Percentiles rank a stretch among this genome's conserved stretches.
phyloP scores from a whole-genome alignment of 2,329 filamentous ascomycete genomes.

The Botrytis fragariae region DNA sequence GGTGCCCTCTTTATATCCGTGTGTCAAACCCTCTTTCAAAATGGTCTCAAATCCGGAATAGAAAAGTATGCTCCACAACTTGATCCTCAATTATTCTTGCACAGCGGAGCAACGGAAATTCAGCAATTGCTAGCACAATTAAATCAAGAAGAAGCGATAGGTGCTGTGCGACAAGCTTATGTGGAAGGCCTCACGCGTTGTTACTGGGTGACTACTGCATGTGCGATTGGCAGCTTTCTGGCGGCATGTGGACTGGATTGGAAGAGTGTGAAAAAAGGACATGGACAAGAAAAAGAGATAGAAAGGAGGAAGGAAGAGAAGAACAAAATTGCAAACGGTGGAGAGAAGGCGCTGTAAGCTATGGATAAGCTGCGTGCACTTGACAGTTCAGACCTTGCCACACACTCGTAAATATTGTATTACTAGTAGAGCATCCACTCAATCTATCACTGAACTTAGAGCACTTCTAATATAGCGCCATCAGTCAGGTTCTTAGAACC shows the following conservation, averaged over 20 bases:
- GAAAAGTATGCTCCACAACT: conserved; percentile 45
- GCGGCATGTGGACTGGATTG: conserved; percentile 47
- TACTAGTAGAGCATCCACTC: background rate
- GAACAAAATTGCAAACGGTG: background rate
- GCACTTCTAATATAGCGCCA: background rate
- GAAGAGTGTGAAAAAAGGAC: conserved; percentile 52
- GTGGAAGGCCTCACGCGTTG: conserved; percentile 53
- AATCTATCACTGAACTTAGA: background rate
- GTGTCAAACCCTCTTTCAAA: conserved; percentile 65
- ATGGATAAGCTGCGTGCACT: background rate
- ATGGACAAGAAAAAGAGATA: conserved; percentile 25
- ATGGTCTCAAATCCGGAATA: conserved; percentile 56
- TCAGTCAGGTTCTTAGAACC: background rate
- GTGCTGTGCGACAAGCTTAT: conserved; percentile 51
- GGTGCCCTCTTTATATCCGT: conserved; percentile 65
- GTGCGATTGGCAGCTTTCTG: conserved; percentile 48
- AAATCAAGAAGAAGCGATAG: conserved; percentile 43
- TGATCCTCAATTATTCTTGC: conserved; percentile 49
- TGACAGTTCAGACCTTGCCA: background rate
- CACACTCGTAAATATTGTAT: background rate
- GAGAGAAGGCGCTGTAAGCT: background rate
- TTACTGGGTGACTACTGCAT: conserved; percentile 52
- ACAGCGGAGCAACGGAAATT: conserved; percentile 53
- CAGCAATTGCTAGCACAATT: conserved; percentile 44
- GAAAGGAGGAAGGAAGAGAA: conserved; percentile 13